Evolutionary conservation across 2,329 filamentous ascomycete genomes (phyloP), one percentile per base, ranked within the genome.

Genomic region (Xylariomycetidae sp.): DNA sequence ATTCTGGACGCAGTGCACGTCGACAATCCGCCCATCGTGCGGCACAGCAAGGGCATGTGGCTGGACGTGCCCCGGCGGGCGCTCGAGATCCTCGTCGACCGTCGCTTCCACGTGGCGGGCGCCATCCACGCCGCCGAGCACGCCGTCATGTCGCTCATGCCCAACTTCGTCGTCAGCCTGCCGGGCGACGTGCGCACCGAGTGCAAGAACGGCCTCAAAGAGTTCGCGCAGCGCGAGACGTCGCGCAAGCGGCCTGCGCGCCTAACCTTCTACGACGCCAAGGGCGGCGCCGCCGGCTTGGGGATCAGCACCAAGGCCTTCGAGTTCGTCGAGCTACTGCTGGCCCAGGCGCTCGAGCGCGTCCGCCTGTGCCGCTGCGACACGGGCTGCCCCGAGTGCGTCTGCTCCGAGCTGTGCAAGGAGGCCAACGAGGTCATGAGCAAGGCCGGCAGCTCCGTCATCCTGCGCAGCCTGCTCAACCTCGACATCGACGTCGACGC

Each of bases 71-170:
- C 92, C 0, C 81, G 80, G 41, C 60, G 59, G 1, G 88, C 88
- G 0, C 74, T 97, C 5, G 78, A 88, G 11, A 88, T 96, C 26
- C 72, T 98, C 1, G 74, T 81, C 25, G 73, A 73, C 1, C 70
- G 82, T 6, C 70, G 80, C 1, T 68, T 97, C 19, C 87, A 96
- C 56, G 73, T 90, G 8, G 90, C 88, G 0, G 92, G 83, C 0
- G 87, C 86, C 0, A 96, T 98, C 37, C 92, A 97, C 54, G 90
- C 90, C 0, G 90, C 92, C 3, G 88, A 97, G 61, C 92, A 98
- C 57, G 88, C 89, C 0, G 69, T 97, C 16, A 74, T 97, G 42
- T 84, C 78, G 25, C 70, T 97, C 3, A 80, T 97, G 65, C 90
- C 90, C 0, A 92, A 87, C 29, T 94, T 94, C 53, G 87, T 97